These are phyloP conservation scores for Carex scoparia DNA, from an alignment of 176 grass and related monocot genomes.

Conservation along the genomic window DNA sequence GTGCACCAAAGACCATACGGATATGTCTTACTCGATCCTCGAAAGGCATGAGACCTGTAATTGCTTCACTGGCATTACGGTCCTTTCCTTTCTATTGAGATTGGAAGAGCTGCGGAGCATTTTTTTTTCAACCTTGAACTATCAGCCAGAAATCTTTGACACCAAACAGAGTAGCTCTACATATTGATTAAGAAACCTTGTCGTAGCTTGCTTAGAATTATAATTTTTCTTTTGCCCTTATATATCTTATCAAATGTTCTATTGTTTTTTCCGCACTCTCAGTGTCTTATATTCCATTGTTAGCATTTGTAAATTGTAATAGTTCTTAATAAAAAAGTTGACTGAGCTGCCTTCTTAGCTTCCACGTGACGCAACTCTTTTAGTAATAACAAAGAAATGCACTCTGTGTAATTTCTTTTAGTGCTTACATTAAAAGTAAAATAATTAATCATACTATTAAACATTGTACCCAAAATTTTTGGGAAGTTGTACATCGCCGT, in stretches of 20 bases:
- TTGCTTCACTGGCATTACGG: neutral
- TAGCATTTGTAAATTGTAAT: neutral
- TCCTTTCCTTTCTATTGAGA: neutral
- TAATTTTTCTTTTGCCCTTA: neutral
- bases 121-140: neutral
- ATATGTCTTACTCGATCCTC: neutral
- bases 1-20: neutral
- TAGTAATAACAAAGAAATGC: neutral
- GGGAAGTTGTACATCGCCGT: neutral
- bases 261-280: neutral
- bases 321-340: neutral
- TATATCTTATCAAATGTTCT: neutral
- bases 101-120: neutral
- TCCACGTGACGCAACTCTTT: neutral
- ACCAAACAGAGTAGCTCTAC: neutral
- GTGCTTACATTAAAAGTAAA: neutral
- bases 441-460: neutral
- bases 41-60: neutral
- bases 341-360: neutral
- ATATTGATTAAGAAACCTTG: neutral
- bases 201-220: neutral
- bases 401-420: too few relatives aligned
- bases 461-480: neutral
- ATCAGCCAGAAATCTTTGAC: neutral
- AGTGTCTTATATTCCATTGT: neutral